Conservation (phyloP, 2,329 filamentous ascomycete species). For the Laburnicola sp. region DNA sequence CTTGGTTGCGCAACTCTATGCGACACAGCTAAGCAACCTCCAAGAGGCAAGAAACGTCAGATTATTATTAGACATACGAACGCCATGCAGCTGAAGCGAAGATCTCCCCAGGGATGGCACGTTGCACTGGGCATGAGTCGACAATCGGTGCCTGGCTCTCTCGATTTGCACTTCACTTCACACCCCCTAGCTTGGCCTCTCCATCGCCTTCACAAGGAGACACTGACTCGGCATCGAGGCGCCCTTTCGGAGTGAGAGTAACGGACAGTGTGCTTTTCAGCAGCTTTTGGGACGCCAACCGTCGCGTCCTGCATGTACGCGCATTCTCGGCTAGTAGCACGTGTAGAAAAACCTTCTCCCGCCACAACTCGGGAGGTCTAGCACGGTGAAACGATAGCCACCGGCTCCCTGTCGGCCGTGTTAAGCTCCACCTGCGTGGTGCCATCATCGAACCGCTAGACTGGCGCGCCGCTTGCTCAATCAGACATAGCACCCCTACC, state of each 20-base stretch:
- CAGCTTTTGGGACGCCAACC: too few relatives aligned
- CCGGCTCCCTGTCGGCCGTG: neutral
- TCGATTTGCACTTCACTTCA: neutral
- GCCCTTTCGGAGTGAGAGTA: neutral
- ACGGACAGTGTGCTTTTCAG: too few relatives aligned
- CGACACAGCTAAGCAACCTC: too few relatives aligned
- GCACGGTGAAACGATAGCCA: too few relatives aligned
- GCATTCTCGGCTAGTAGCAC: too few relatives aligned
- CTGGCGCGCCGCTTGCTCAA: conserved; percentile 7
- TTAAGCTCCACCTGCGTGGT: neutral
- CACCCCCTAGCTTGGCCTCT: neutral
- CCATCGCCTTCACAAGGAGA: neutral
- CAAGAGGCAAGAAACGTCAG: too few relatives aligned
- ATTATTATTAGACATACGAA: too few relatives aligned
- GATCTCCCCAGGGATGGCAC: conserved; percentile 7
- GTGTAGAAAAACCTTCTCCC: too few relatives aligned
- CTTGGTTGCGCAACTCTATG: too few relatives aligned
- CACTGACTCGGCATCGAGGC: neutral
- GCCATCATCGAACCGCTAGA: conserved; percentile 4
- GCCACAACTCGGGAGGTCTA: too few relatives aligned
- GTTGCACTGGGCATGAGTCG: neutral
- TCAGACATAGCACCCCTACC: neutral
- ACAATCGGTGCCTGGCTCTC: neutral
- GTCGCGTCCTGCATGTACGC: too few relatives aligned
- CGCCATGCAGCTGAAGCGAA: neutral